Conservation (phyloP, 2,329 filamentous ascomycete genomes). For the Aspergillus sp. region DNA sequence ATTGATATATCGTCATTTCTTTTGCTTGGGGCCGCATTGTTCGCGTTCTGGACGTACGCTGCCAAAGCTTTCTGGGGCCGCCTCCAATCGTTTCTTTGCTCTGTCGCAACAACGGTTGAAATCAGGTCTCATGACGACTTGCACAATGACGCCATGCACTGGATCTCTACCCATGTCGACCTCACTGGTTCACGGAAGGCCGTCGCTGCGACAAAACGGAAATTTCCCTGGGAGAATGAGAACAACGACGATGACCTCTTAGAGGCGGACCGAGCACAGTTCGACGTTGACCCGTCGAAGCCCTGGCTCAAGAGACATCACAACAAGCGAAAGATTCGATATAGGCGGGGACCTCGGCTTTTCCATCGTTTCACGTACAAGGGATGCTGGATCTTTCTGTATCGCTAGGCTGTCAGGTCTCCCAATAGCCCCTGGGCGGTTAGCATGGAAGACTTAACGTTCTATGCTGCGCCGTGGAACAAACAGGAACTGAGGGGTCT, state of each 20-base stretch:
- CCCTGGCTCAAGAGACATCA: constrained; percentile 5
- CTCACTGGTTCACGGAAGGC: constrained; percentile 53
- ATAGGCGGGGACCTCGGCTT: neutral
- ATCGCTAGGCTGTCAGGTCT: constrained; percentile 2
- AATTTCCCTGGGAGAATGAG: constrained; percentile 5
- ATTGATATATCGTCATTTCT: constrained; percentile 49
- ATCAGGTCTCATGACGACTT: constrained; percentile 58
- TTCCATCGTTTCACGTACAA: constrained; percentile 3
- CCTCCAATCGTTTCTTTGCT: constrained; percentile 32
- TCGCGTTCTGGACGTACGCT: constrained; percentile 35
- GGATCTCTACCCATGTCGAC: constrained; percentile 54
- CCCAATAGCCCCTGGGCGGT: constrained; percentile 1
- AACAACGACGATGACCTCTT: constrained; percentile 5
- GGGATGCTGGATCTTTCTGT: constrained; percentile 1
- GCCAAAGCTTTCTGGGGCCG: constrained; percentile 9
- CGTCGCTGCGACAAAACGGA: constrained; percentile 51
- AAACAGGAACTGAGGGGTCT: constrained; percentile 52
- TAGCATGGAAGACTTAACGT: constrained; percentile 7
- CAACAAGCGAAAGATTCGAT: constrained; percentile 1
- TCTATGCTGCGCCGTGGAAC: constrained; percentile 27
- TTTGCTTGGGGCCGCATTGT: constrained; percentile 38
- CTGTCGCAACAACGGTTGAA: constrained; percentile 43
- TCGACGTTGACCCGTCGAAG: neutral
- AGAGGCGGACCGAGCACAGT: neutral
- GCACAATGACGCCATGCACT: constrained; percentile 58